Base-by-base conservation (phyloP, 768 basidiomycete genomes). In the Mycena galericulata region DNA sequence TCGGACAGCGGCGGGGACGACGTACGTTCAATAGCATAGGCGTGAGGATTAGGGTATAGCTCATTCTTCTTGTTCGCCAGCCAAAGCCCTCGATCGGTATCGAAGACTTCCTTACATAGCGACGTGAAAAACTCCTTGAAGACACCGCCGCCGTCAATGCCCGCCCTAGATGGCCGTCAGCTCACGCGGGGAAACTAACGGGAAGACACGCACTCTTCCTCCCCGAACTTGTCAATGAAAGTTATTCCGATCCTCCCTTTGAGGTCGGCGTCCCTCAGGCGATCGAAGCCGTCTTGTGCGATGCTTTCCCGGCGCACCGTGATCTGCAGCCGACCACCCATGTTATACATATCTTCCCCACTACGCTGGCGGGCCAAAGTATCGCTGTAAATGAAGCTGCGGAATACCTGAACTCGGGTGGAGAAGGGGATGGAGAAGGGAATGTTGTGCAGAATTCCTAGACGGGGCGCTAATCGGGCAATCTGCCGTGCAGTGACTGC, bases 81-180 rank as follows among this genome's bases (percentile, higher is more conserved):
- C 98, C 98, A 99, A 6, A 99, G 82, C 12, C 98, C 98, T 6
- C 96, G 90, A 75, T 99, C 90, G 2, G 93, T 92, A 74, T 99
- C 96, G 68, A 99, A 99, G 0, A 94, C 97, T 77, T 99, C 97
- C 75, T 93, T 96, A 64, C 91, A 92, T 20, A 99, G 79, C 17
- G 92, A 94, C 2, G 96, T 99, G 74, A 99, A 88, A 73, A 99
- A 98, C 78, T 99, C 98, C 77, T 99, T 99, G 85, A 98, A 99
- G 6, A 99, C 91, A 0, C 98, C 98, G 3, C 98, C 97, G 2
- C 97, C 97, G 70, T 98, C 97, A 34, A 99, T 97, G 0, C 97
- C 97, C 20, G 92, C 90, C 77, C 93, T 94, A 43, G 67, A 30
- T 14, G 14, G 32, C 17, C 54, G 45, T 62, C 53, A 71, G 36